These are phyloP conservation scores for Xylaria sp. DNA, from an alignment of 2,329 filamentous ascomycete genomes.

Conservation along the genomic window DNA sequence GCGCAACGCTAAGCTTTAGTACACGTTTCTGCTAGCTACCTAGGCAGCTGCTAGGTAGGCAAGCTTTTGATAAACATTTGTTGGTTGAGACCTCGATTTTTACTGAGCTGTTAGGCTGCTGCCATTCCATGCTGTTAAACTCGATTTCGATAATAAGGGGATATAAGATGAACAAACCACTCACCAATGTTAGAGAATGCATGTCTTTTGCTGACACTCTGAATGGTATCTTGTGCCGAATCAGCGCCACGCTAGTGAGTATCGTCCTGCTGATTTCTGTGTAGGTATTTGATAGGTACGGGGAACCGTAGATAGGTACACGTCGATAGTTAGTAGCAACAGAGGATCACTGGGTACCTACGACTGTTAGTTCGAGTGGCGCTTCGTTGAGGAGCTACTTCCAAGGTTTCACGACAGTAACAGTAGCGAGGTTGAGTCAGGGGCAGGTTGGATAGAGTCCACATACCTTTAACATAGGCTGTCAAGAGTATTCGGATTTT, in stretches of 20 bases:
- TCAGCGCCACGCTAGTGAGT: neutral
- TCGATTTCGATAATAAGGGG: neutral
- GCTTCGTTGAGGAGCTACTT: neutral
- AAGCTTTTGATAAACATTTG: neutral
- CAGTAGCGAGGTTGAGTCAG: constrained; percentile 4
- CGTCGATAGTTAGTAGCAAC: neutral
- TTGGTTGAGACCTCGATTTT: neutral
- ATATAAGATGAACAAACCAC: too few relatives aligned
- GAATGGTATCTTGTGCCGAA: neutral
- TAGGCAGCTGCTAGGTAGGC: too few relatives aligned
- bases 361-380: neutral
- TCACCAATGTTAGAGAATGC: neutral
- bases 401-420: neutral
- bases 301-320: neutral
- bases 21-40: too few relatives aligned
- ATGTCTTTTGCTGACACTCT: neutral
- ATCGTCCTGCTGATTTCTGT: neutral
- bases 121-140: neutral
- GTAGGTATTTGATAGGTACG: neutral
- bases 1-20: constrained; percentile 5
- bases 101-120: neutral
- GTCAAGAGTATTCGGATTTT: too few relatives aligned
- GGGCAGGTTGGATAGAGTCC: constrained; percentile 1
- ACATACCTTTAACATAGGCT: neutral
- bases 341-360: neutral